phyloP scores from a whole-genome alignment of 768 basidiomycete species.

The Kwoniella dendrophila region DNA sequence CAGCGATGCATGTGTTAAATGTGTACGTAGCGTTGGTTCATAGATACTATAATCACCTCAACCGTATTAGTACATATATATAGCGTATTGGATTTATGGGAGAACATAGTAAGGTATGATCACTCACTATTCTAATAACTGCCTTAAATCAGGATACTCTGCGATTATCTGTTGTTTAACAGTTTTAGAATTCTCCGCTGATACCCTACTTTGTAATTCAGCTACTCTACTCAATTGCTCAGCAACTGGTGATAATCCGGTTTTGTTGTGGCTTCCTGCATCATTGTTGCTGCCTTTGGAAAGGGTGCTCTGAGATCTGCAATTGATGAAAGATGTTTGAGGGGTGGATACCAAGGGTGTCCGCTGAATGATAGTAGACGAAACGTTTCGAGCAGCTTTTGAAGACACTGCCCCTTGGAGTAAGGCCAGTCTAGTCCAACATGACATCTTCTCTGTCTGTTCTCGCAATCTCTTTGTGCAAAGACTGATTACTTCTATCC shows the following conservation, averaged over 20 bases:
- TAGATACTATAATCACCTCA: slow-evolving; percentile 33
- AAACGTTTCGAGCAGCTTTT: no score
- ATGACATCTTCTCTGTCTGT: no score
- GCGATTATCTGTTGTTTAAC: slow-evolving; percentile 43
- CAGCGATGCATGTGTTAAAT: slow-evolving; percentile 35
- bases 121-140: slow-evolving; percentile 48
- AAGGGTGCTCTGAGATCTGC: background rate
- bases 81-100: background rate
- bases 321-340: background rate
- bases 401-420: no score
- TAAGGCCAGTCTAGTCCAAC: no score
- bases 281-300: background rate
- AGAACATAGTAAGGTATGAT: background rate
- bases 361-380: no score
- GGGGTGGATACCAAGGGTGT: background rate
- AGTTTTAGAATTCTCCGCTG: slow-evolving; percentile 37
- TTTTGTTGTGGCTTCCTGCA: background rate
- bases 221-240: slow-evolving; percentile 34
- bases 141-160: slow-evolving; percentile 44
- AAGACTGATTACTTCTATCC: no score
- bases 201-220: slow-evolving; percentile 35
- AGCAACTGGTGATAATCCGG: background rate
- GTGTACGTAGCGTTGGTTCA: slow-evolving; percentile 35
- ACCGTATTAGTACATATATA: background rate
- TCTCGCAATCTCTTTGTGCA: no score